These are phyloP conservation scores for Talaromyces amestolkiae DNA, from an alignment of 2,329 filamentous ascomycete genomes.

Conservation along the genomic window DNA sequence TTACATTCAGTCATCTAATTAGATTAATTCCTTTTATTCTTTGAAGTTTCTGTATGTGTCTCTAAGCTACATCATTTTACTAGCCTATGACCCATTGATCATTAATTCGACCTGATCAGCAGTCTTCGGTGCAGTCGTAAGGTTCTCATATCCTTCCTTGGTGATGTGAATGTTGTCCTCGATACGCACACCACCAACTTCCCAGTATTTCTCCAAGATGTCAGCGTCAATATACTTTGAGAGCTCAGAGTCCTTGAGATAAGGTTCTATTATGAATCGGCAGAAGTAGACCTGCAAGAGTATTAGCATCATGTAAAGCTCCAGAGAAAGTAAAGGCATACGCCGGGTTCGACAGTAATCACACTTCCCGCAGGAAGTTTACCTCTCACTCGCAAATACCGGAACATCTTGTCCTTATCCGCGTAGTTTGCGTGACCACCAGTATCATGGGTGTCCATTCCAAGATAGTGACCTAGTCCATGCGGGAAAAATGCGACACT, in stretches of 20 bases:
- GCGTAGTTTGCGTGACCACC: constrained; percentile 74
- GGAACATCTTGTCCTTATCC: constrained; percentile 80
- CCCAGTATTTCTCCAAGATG: constrained; percentile 76
- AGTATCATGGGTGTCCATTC: constrained; percentile 89
- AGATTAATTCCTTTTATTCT: not conserved
- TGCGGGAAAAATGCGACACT: constrained; percentile 90
- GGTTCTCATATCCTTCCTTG: constrained; percentile 72
- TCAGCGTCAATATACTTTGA: constrained; percentile 71
- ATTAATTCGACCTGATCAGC: constrained; percentile 59
- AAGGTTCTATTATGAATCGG: constrained; percentile 80
- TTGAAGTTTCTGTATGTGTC: not conserved
- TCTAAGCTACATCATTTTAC: not conserved
- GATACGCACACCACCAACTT: constrained; percentile 87
- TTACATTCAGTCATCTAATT: not conserved
- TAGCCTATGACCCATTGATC: constrained; percentile 11
- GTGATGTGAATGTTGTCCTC: constrained; percentile 88
- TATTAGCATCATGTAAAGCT: not conserved
- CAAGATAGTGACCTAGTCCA: constrained; percentile 84
- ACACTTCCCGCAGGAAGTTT: constrained; percentile 74
- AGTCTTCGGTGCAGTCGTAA: constrained; percentile 77
- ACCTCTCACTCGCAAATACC: constrained; percentile 77
- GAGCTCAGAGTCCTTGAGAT: constrained; percentile 68
- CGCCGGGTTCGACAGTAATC: constrained; percentile 91
- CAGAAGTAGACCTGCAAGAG: constrained; percentile 75
- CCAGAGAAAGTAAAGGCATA: constrained; percentile 45